Base-by-base conservation (phyloP, 1,284 basidiomycete species). In the Sporisorium scitamineum region DNA sequence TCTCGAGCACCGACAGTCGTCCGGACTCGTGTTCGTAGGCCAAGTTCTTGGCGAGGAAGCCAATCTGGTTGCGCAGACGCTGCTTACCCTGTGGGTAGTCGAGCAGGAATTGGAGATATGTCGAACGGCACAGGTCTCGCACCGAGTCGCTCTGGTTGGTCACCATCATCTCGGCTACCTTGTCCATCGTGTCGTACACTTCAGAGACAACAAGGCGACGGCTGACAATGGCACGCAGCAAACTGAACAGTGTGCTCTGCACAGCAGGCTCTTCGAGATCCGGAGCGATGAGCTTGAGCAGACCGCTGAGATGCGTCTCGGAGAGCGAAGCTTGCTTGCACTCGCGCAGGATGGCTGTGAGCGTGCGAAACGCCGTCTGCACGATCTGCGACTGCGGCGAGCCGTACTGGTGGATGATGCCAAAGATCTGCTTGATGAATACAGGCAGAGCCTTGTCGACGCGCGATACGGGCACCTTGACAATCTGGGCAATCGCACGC, bases 21-120 rank as follows among this genome's bases (percentile, higher is more conserved):
- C 97, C 97, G 59, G 91, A 93, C 82, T 98, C 95, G 85, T 93
- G 91, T 31, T 92, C 90, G 85, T 98, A 99, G 5, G 93, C 91
- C 27, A 98, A 87, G 84, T 99, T 99, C 85, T 94, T 94, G 26
- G 94, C 94, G 27, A 99, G 89, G 88, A 97, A 97, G 0, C 91
- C 90, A 89, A 99, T 93, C 79, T 94, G 93, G 55, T 91, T 92
- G 70, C 91, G 91, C 13, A 99, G 88, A 3, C 96, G 90, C 1
- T 92, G 93, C 79, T 94, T 93, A 39, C 97, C 97, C 85, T 99
- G 97, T 1, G 97, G 97, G 82, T 99, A 99, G 82, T 99, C 96
- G 42, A 99, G 90, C 64, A 99, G 88, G 89, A 99, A 99, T 82
- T 97, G 94, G 47, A 99, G 90, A 42, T 96, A 89, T 32, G 95